These are phyloP conservation scores for Diospyros kaki DNA, from an alignment of 148 eudicot genomes.

Conservation along the genomic window DNA sequence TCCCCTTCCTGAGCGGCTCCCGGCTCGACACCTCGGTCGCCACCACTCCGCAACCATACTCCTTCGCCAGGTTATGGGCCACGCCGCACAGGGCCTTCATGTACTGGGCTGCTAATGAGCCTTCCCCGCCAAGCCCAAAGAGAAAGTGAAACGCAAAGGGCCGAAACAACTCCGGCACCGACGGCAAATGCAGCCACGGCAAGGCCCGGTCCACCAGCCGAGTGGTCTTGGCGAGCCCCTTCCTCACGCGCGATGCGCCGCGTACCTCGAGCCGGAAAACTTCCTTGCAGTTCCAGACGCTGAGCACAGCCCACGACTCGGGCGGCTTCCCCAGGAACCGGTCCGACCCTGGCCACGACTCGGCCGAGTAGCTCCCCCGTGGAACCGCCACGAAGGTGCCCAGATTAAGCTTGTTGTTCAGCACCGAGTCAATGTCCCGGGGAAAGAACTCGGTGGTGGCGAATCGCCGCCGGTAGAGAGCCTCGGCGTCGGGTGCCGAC, in stretches of 20 bases:
- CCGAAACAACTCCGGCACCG: constrained; percentile 70
- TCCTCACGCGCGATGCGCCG: constrained; percentile 72
- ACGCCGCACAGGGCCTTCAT: constrained; percentile 52
- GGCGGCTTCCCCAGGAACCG: constrained; percentile 48
- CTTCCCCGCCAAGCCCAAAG: constrained; percentile 92
- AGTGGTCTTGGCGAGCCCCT: constrained; percentile 43
- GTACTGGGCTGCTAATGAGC: constrained; percentile 46
- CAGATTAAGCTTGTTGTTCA: constrained; percentile 50
- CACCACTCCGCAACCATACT: constrained; percentile 68
- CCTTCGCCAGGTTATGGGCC: constrained; percentile 80
- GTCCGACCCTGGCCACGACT: constrained; percentile 35
- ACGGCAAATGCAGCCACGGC: constrained; percentile 69
- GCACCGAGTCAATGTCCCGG: constrained; percentile 65
- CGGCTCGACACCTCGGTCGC: constrained; percentile 70
- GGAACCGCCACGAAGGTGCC: constrained; percentile 79
- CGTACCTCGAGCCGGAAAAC: constrained; percentile 68
- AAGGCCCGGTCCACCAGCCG: constrained; percentile 70
- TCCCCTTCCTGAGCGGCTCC: constrained; percentile 69
- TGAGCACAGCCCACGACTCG: constrained; percentile 77
- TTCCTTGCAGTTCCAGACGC: constrained; percentile 80
- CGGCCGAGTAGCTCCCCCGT: constrained; percentile 20
- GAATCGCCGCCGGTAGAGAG: constrained; percentile 69
- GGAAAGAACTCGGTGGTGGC: constrained; percentile 90
- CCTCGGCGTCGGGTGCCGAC: constrained; percentile 55
- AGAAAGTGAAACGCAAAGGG: constrained; percentile 91